Base-by-base conservation (phyloP, 768 basidiomycete species). In the Boletus rubroflammeus region DNA sequence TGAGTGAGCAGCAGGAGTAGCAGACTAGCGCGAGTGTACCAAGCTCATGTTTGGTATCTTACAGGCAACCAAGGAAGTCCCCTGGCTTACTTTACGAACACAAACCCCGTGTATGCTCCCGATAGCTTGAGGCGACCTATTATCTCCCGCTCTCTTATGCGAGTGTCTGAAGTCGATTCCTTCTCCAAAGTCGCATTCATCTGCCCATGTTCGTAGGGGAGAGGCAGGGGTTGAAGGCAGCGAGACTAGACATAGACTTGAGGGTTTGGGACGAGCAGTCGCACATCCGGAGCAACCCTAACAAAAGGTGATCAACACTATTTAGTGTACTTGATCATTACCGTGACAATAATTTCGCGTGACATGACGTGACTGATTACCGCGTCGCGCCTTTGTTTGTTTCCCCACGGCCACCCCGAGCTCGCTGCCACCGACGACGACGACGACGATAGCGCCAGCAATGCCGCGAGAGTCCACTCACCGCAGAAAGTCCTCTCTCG, bases 151-250 rank as follows among this genome's bases (percentile, higher is more conserved):
- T 73, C 78, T n/a, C 68, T 80, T 36, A 64, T 73, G 54, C 82
- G 81, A 7, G 74, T 74, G 1, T 80, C 83, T 14, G 77, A 77
- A n/a, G 64, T 83, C n/a, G 78, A 84, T 86, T 0, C 85, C 85
- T 1, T 86, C 85, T 13, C 85, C 85, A 8, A 78, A 75, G 7
- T 67, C 71, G 8, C 67, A 68, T 26, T 43, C 28, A 3, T 58
- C 64, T 11, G 62, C 85, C 85, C 6, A 48, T 47, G 17, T 76
- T 79, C 31, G 82, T 84, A 19, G 80, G 77, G 9, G 49, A 62
- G 31, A 72, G 76, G 41, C 61, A 75, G 61, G 78, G 73, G 6
- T 56, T 77, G 57, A 67, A 74, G 65, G 71, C 62, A 5, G 70
- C 73, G 34, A 66, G 47, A 15, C 36, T 84, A 35, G 58, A 59